phyloP scores from a whole-genome alignment of 2,329 filamentous ascomycete genomes.

The Akanthomyces lecanii region DNA sequence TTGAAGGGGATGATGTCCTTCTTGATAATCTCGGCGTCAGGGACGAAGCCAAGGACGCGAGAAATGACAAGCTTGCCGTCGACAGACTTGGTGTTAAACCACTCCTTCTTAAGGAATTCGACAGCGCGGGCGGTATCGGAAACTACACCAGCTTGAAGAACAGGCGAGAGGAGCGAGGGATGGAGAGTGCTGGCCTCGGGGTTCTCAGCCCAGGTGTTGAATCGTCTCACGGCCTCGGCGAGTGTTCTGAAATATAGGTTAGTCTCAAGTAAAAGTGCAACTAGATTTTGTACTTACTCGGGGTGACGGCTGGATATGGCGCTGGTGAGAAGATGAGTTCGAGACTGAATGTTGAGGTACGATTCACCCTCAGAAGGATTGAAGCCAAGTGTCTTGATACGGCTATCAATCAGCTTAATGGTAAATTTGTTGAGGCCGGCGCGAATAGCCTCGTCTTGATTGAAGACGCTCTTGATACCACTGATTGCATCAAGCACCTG shows the following conservation, averaged over 20 bases:
- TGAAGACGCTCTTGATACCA: conserved; percentile 80
- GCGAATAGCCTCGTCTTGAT: conserved; percentile 67
- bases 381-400: conserved; percentile 80
- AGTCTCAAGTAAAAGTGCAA: not conserved
- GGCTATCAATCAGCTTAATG: conserved; percentile 69
- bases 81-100: conserved; percentile 73
- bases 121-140: conserved; percentile 64
- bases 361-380: conserved; percentile 73
- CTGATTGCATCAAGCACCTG: conserved; percentile 75
- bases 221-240: conserved; percentile 71
- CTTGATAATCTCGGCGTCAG: conserved; percentile 63
- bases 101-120: conserved; percentile 78
- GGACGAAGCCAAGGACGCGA: conserved; percentile 68
- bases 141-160: conserved; percentile 76
- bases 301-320: conserved; percentile 76
- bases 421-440: conserved; percentile 73
- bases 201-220: conserved; percentile 72
- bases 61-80: conserved; percentile 89
- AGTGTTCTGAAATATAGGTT: conserved; percentile 48
- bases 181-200: conserved; percentile 66
- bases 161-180: conserved; percentile 72
- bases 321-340: conserved; percentile 71
- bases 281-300: conserved; percentile 45
- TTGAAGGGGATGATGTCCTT: conserved; percentile 70
- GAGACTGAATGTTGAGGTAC: conserved; percentile 76